Evolutionary conservation across 495 filamentous ascomycete species (phyloP).

Genomic region (Penicillium chermesinum): DNA sequence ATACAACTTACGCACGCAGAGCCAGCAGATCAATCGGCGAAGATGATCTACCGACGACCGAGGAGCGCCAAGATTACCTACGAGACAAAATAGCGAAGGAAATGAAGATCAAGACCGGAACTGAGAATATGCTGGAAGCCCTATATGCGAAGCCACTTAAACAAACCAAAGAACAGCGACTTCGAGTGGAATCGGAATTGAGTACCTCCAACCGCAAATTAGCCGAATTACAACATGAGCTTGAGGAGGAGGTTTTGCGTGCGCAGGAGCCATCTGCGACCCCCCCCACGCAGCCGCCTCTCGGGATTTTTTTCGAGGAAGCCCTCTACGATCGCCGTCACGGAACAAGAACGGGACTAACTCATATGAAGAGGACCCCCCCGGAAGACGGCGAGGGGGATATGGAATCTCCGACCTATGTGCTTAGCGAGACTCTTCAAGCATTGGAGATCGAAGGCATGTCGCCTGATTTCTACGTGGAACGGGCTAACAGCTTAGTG

Average conservation of each 20-base stretch:
- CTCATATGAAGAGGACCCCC: slow-evolving; percentile 41
- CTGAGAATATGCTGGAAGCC: slow-evolving; percentile 94
- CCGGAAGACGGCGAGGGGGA: slow-evolving; percentile 51
- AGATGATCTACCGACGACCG: slow-evolving; percentile 52
- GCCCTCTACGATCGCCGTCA: slow-evolving; percentile 59
- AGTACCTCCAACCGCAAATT: slow-evolving; percentile 88
- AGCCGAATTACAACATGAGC: slow-evolving; percentile 70
- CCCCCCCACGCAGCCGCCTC: slow-evolving; percentile 60
- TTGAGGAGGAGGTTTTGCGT: slow-evolving; percentile 66
- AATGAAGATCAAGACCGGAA: slow-evolving; percentile 94
- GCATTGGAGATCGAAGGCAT: slow-evolving; percentile 81
- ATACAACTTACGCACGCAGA: slow-evolving; percentile 48
- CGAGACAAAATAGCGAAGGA: slow-evolving; percentile 85
- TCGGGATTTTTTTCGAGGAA: slow-evolving; percentile 64
- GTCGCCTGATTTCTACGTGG: slow-evolving; percentile 91
- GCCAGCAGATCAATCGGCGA: slow-evolving; percentile 63
- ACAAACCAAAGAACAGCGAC: slow-evolving; percentile 85
- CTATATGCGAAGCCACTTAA: slow-evolving; percentile 92
- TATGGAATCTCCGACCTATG: slow-evolving; percentile 84
- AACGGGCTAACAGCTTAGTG: slow-evolving; percentile 82
- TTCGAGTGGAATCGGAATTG: slow-evolving; percentile 83
- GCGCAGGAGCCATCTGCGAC: slow-evolving; percentile 59
- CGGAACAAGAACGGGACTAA: slow-evolving; percentile 40
- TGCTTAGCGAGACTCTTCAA: slow-evolving; percentile 81
- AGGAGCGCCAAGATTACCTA: slow-evolving; percentile 68